Conservation (phyloP, 208 protist species). For the Trypanosoma boissoni region DNA sequence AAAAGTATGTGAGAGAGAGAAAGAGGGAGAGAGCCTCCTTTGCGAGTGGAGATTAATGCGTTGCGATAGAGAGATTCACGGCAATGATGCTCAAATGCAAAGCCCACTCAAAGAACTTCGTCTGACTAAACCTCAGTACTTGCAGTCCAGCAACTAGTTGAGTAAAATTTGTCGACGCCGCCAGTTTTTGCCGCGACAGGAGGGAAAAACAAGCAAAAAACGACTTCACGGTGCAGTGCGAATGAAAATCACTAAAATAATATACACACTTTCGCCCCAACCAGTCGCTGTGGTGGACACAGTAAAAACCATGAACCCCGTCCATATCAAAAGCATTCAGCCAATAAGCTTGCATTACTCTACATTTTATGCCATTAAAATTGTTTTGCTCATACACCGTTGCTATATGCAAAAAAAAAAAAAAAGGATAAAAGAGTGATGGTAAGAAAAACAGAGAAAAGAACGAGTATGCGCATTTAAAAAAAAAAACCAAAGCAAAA, state of each 20-base stretch:
- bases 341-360: slow-evolving; percentile 40
- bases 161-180: slow-evolving; percentile 37
- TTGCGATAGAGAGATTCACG: slow-evolving; percentile 37
- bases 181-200: slow-evolving; percentile 31
- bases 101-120: slow-evolving; percentile 55
- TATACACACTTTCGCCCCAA: slow-evolving; percentile 72
- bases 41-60: slow-evolving; percentile 24
- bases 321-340: slow-evolving; percentile 57
- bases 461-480: too few species aligned
- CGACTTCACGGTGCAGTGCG: slow-evolving; percentile 56
- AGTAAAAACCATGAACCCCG: slow-evolving; percentile 74
- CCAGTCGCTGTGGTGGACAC: slow-evolving; percentile 58
- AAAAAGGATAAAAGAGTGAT: too few species aligned
- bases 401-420: too few species aligned
- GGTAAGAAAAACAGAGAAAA: too few species aligned
- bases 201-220: too few species aligned
- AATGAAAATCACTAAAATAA: slow-evolving; percentile 73
- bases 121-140: slow-evolving; percentile 49
- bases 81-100: slow-evolving; percentile 46
- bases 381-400: too few species aligned
- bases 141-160: slow-evolving; percentile 45
- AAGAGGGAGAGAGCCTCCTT: slow-evolving; percentile 24
- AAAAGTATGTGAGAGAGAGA: too few species aligned
- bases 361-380: too few species aligned
- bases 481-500: too few species aligned